Conservation (phyloP, 164 flowering plant species). For the Chimonanthus praecox region DNA sequence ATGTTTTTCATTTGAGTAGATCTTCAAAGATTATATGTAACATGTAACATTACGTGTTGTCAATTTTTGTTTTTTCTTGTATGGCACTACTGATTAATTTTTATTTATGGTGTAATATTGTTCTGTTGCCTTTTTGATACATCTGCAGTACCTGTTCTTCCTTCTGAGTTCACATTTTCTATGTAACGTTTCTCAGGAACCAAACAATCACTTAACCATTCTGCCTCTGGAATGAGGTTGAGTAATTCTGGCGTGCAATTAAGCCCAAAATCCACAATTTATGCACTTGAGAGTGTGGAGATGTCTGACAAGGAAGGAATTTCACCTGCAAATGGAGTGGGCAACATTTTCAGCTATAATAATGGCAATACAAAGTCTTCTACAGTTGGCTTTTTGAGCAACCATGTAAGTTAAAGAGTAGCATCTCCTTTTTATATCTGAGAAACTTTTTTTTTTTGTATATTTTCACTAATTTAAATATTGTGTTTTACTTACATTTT, state of each 20-base stretch:
- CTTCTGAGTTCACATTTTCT: neutral
- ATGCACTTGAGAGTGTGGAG: slow-evolving; percentile 36
- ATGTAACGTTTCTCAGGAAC: slow-evolving; percentile 29
- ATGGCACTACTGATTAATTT: neutral
- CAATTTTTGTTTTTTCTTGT: neutral
- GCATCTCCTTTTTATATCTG: neutral
- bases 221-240: slow-evolving; percentile 30
- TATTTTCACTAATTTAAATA: neutral
- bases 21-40: neutral
- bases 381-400: neutral
- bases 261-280: slow-evolving; percentile 39
- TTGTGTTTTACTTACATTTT: neutral
- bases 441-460: neutral
- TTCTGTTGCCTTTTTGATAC: neutral
- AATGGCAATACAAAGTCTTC: slow-evolving; percentile 11
- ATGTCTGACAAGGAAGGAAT: slow-evolving; percentile 55
- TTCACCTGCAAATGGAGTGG: slow-evolving; percentile 28
- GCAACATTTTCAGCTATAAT: slow-evolving; percentile 16
- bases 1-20: neutral
- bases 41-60: too few species aligned
- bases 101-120: neutral
- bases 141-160: neutral
- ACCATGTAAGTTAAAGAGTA: slow-evolving; percentile 5
- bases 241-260: slow-evolving; percentile 30
- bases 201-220: slow-evolving; percentile 15